Base-by-base conservation (phyloP, 2,329 filamentous ascomycete genomes). In the Sclerotinia minor region DNA sequence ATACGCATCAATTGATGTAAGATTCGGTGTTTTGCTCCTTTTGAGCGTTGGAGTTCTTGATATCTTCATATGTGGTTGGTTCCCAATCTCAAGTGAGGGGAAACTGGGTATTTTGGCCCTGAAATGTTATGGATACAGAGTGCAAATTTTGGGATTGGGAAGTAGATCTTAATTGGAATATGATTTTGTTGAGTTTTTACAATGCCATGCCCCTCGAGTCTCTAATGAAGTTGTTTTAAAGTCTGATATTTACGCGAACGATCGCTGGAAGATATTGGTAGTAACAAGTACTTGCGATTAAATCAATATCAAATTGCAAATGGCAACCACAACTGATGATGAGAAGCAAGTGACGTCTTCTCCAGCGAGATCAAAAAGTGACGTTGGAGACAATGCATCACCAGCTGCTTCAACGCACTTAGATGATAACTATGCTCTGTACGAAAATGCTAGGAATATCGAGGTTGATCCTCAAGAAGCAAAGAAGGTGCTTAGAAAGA, bases 401-500 rank as follows among this genome's bases (percentile, higher is more conserved):
- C 29, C 69, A 26, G 68, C 65, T 11, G 60, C 71, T 29, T 69
- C 71, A 6, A 69, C 70, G 8, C 75, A 77, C 61, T 68, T 74
- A 17, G 79, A 80, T 70, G 78, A 79, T 6, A 79, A 75, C 65
- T 80, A 80, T 71, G 76, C 76, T 5, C 71, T 79, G 24, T 80
- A 78, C 66, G 76, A 77, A 41, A 71, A 73, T 47, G 71, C 71
- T n/a, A 72, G 71, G 64, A 73, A 74, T 29, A 53, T 75, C 55
- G 72, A 75, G 49, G 50, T 71, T 35, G 74, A 75, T 57, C 70
- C 67, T 1, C 69, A 67, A 41, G 73, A 75, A 64, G 74, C 73
- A 13, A 78, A 77, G 53, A 76, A 74, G 9, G 80, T 86, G 4
- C 68, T 87, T 63, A 78, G 80, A 35, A 87, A 87, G 75, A 87